A percentile compares a stretch with the other conserved stretches of the same genome.
Evolutionary conservation across 106 monocot species (phyloP).

Genomic region (Allium sativum): DNA sequence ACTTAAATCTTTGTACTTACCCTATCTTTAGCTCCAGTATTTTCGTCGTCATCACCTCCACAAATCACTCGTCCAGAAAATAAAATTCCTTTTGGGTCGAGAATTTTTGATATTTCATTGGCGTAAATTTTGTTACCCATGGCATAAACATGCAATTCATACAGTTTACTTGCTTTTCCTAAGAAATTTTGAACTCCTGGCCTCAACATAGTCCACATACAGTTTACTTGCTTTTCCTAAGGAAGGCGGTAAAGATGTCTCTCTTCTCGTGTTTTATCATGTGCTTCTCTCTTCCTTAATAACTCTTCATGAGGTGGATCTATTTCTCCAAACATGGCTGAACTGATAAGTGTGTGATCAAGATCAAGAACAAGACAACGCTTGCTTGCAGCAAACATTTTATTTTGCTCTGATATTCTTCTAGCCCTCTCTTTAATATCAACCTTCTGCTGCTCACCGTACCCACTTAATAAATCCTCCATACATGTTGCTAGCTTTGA

Average conservation of each 20-base stretch:
- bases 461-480: slow-evolving; percentile 82
- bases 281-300: slow-evolving; percentile 77
- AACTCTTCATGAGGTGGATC: slow-evolving; percentile 79
- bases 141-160: slow-evolving; percentile 85
- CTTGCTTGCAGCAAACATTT: slow-evolving; percentile 72
- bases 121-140: slow-evolving; percentile 98
- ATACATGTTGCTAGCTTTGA: slow-evolving; percentile 60
- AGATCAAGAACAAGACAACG: slow-evolving; percentile 91
- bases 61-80: slow-evolving; percentile 88
- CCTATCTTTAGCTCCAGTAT: slow-evolving; percentile 64
- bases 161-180: slow-evolving; percentile 62
- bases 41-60: slow-evolving; percentile 70
- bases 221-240: no score
- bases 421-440: slow-evolving; percentile 91
- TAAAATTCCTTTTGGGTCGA: slow-evolving; percentile 47
- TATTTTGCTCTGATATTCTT: slow-evolving; percentile 87
- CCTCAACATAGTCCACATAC: slow-evolving; percentile 98
- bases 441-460: slow-evolving; percentile 76
- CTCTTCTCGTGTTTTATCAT: slow-evolving; percentile 51
- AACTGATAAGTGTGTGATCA: slow-evolving; percentile 98
- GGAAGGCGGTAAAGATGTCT: slow-evolving; percentile 69
- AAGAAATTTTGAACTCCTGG: slow-evolving; percentile 97
- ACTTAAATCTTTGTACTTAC: slow-evolving; percentile 84
- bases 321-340: slow-evolving; percentile 94
- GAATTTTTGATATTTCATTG: slow-evolving; percentile 90